Base-by-base conservation (phyloP, 1,139 yeast species). In the Magnusiomyces clavatus region DNA sequence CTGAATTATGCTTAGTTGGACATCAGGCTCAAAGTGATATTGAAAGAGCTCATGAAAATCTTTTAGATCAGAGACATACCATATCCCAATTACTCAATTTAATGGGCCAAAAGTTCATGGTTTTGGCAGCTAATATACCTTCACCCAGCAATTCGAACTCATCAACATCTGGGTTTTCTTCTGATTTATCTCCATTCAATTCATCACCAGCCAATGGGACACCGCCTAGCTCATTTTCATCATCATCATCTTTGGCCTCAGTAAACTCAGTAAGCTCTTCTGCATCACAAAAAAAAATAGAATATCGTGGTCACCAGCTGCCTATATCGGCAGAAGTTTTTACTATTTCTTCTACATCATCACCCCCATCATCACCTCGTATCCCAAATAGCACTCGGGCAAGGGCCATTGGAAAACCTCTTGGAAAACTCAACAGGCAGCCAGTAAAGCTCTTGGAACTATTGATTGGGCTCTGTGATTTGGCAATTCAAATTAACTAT, bases 1-100 rank as follows among this genome's bases (percentile, higher is more conserved):
- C 94, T 1, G 95, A 89, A 63, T 72, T 86, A 51, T 94, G 99
- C 62, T 73, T 86, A 34, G 80, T 87, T 44, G 97, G 89, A 64
- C 96, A 89, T 67, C 78, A 84, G 59, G 80, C 86, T 2, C 88
- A 83, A 61, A 90, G 89, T 57, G 83, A 83, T 45, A 79, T 92
- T n/a, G 88, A 85, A 60, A 62, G 76, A 40, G 75, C 83, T 48
- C 96, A 92, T 60, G 98, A 94, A 59, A 75, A 78, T 29, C 72
- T 92, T 6, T 69, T 78, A 16, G 97, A 90, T 52, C 96, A 87
- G 54, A 74, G 79, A 46, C 77, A 76, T n/a, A 63, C 78, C 19
- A 72, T 86, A 12, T 61, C 71, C 6, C 68, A 57, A 8, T 55
- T 64, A 6, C 47, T 65, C 11, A 47, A 57, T 11, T 38, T 51